A percentile compares a stretch with the other conserved stretches of the same genome.
Evolutionary conservation across 306 rosid species (phyloP).

Genomic region (Albizia julibrissin): DNA sequence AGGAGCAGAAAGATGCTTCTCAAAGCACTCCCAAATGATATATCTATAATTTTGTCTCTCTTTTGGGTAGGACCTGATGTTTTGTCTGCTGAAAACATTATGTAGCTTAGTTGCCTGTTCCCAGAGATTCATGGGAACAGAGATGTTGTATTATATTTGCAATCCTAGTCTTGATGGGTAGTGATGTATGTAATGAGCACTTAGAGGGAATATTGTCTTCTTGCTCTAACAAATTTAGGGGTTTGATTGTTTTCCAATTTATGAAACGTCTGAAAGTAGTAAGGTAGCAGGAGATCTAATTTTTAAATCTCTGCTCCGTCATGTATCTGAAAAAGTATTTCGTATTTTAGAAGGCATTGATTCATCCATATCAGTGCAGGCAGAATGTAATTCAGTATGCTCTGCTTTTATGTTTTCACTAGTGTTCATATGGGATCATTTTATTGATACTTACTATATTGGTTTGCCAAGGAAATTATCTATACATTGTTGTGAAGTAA

Average conservation of each 20-base stretch:
- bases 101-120: constrained; percentile 41
- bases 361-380: not conserved
- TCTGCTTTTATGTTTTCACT: not conserved
- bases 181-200: constrained; percentile 25
- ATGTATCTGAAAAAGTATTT: not conserved
- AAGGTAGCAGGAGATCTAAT: not conserved
- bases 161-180: constrained; percentile 25
- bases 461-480: not conserved
- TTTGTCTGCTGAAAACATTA: constrained; percentile 16
- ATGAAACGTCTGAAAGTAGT: not conserved
- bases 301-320: not conserved
- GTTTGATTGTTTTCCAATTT: not conserved
- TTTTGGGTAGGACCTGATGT: not conserved
- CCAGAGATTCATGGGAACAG: constrained; percentile 24
- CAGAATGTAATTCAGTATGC: not conserved
- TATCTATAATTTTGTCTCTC: not conserved
- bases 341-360: not conserved
- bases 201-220: not conserved
- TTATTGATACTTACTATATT: not conserved
- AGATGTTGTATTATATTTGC: constrained; percentile 15
- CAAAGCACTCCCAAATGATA: constrained; percentile 33
- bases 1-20: constrained; percentile 47
- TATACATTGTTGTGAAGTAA: not conserved
- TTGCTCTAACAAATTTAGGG: not conserved
- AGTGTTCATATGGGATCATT: not conserved